These are phyloP conservation scores for Paraphaeosphaeria minitans DNA, from an alignment of 2,329 filamentous ascomycete species.

Conservation along the genomic window DNA sequence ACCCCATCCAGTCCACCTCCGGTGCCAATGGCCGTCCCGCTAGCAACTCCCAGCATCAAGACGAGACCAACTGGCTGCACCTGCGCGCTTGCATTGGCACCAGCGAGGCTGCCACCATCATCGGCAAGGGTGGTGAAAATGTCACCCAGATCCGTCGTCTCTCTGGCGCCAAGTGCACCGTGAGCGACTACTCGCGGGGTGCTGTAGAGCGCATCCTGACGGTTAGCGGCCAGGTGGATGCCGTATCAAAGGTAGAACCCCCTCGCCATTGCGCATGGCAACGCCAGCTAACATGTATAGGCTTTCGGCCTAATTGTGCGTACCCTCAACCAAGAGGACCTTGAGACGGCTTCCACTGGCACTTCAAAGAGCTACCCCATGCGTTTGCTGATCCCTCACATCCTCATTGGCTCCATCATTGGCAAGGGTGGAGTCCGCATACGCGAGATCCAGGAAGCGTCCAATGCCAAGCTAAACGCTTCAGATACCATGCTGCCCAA, in stretches of 20 bases:
- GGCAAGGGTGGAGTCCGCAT: conserved; percentile 96
- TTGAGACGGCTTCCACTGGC: conserved; percentile 84
- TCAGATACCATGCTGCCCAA: conserved; percentile 93
- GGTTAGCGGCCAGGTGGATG: conserved; percentile 94
- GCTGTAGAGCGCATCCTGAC: conserved; percentile 97
- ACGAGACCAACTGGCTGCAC: conserved; percentile 96
- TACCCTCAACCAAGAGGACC: conserved; percentile 94
- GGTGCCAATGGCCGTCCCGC: conserved; percentile 58
- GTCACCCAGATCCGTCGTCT: conserved; percentile 94
- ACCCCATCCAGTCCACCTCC: conserved; percentile 64
- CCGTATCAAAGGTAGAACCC: conserved; percentile 82
- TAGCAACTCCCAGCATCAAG: conserved; percentile 63
- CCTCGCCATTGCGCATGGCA: conserved; percentile 28
- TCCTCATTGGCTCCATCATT: conserved; percentile 98
- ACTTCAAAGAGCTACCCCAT: conserved; percentile 98
- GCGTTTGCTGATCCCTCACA: conserved; percentile 91
- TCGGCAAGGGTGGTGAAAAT: conserved; percentile 98
- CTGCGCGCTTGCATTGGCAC: conserved; percentile 97
- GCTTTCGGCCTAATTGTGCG: conserved; percentile 98
- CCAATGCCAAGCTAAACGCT: conserved; percentile 92
- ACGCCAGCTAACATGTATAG: conserved; percentile 51
- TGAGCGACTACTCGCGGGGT: conserved; percentile 96
- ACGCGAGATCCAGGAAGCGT: conserved; percentile 97
- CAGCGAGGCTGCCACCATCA: conserved; percentile 94
- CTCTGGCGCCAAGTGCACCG: conserved; percentile 97